Percentiles rank a stretch among this genome's conserved stretches.
Conservation (phyloP, 371 early-diverging fungal species). For the Conidiobolus incongruus region DNA sequence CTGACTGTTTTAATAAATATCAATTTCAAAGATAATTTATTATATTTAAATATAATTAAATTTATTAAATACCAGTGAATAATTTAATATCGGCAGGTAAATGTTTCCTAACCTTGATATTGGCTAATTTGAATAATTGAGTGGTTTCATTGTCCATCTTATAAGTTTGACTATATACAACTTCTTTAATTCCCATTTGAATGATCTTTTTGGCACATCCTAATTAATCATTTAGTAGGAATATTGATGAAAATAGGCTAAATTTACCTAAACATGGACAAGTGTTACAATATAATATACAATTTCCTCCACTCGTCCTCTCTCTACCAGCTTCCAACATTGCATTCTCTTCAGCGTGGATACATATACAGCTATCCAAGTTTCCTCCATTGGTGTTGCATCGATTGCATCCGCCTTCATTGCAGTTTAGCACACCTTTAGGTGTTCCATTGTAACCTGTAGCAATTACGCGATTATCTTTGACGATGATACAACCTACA, state of each 20-base stretch:
- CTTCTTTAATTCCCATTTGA: slow-evolving; percentile 77
- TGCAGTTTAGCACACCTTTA: slow-evolving; percentile 72
- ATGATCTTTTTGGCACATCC: slow-evolving; percentile 93
- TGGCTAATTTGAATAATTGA: slow-evolving; percentile 55
- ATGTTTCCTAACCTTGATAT: slow-evolving; percentile 56
- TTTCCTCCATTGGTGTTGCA: slow-evolving; percentile 71
- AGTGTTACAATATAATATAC: slow-evolving; percentile 83
- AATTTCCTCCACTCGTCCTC: slow-evolving; percentile 31
- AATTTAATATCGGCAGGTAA: slow-evolving; percentile 26
- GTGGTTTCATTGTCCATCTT: slow-evolving; percentile 75
- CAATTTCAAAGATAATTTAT: too few relatives aligned
- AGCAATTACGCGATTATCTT: slow-evolving; percentile 69
- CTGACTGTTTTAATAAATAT: too few relatives aligned
- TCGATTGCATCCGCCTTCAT: slow-evolving; percentile 81
- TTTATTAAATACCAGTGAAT: too few relatives aligned
- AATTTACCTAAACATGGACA: slow-evolving; percentile 50
- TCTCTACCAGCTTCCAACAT: slow-evolving; percentile 83
- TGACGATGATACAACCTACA: slow-evolving; percentile 90
- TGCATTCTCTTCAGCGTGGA: slow-evolving; percentile 98
- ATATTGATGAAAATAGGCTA: slow-evolving; percentile 4
- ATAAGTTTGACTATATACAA: slow-evolving; percentile 74
- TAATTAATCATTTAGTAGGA: slow-evolving; percentile 15
- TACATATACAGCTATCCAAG: slow-evolving; percentile 79
- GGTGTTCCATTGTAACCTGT: slow-evolving; percentile 99
- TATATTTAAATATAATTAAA: too few relatives aligned